Evolutionary conservation across 1,139 yeast species (phyloP).

Genomic region (Tardiomyces digboiensis): DNA sequence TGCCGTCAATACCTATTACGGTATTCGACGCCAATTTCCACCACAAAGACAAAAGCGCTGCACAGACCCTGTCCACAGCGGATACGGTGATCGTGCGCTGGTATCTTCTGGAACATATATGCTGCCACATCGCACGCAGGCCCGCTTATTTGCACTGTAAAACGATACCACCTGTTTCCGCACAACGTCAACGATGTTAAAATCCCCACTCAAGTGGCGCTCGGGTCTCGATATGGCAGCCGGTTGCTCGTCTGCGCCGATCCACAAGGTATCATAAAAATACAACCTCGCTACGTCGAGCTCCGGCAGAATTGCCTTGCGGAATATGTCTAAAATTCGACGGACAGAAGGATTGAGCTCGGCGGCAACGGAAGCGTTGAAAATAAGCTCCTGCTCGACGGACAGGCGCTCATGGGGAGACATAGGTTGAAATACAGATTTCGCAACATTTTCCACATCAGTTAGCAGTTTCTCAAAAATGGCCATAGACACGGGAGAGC

Average conservation of each 20-base stretch:
- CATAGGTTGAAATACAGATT: slow-evolving; percentile 10
- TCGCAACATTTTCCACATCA: slow-evolving; percentile 38
- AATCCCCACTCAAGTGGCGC: slow-evolving; percentile 5
- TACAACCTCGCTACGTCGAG: slow-evolving; percentile 37
- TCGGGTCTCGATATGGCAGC: slow-evolving; percentile 5
- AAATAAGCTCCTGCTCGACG: slow-evolving; percentile 54
- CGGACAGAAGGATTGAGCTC: slow-evolving; percentile 33
- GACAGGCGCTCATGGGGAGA: slow-evolving; percentile 18
- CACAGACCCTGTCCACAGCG: slow-evolving; percentile 59
- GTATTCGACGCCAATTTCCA: slow-evolving; percentile 44
- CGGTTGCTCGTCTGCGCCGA: slow-evolving; percentile 35
- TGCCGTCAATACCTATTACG: slow-evolving; percentile 11
- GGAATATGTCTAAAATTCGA: slow-evolving; percentile 26
- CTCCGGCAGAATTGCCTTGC: slow-evolving; percentile 19
- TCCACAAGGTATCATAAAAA: slow-evolving; percentile 66
- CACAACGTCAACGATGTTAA: slow-evolving; percentile 16
- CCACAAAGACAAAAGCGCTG: slow-evolving; percentile 78
- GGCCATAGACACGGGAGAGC: slow-evolving; percentile 48
- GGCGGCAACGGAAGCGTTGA: slow-evolving; percentile 48
- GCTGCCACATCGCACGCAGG: slow-evolving; percentile 63
- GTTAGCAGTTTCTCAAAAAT: slow-evolving; percentile 54
- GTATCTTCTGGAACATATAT: slow-evolving; percentile 36
- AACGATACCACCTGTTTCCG: slow-evolving; percentile 23
- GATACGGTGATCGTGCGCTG: slow-evolving; percentile 29
- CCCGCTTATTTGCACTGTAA: slow-evolving; percentile 25